Percentiles rank a stretch among this genome's conserved stretches.
Evolutionary conservation across 805 yeast genomes (phyloP).

Genomic region (Candida easanensis): DNA sequence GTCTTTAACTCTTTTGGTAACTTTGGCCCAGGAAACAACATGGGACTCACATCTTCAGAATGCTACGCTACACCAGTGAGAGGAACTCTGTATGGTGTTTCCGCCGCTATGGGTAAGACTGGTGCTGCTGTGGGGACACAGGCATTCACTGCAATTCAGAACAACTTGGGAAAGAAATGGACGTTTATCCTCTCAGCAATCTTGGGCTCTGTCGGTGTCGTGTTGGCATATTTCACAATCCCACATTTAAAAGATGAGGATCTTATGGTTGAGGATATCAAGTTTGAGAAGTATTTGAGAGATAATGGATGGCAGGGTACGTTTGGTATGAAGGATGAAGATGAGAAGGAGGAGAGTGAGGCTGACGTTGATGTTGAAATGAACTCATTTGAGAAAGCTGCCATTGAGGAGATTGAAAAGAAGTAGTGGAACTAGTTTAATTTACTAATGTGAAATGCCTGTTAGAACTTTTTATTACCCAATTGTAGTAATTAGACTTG

Average conservation of each 20-base stretch:
- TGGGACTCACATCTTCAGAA: constrained; percentile 68
- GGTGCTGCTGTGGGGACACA: constrained; percentile 85
- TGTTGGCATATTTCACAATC: constrained; percentile 55
- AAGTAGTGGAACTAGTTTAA: too few species aligned
- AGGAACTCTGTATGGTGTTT: constrained; percentile 71
- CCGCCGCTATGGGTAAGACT: constrained; percentile 79
- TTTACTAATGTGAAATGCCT: too few species aligned
- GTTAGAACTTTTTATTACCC: too few species aligned
- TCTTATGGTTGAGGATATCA: constrained; percentile 58
- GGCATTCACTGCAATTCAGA: constrained; percentile 65
- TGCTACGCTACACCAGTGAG: constrained; percentile 73
- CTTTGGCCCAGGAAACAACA: constrained; percentile 75
- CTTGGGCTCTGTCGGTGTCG: constrained; percentile 64
- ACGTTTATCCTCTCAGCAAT: constrained; percentile 79
- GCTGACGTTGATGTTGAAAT: too few species aligned
- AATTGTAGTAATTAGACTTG: too few species aligned
- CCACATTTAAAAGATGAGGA: constrained; percentile 75
- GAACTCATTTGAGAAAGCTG: constrained; percentile 12
- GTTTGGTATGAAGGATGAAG: constrained; percentile 34
- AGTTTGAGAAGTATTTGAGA: constrained; percentile 56
- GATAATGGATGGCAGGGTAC: constrained; percentile 55
- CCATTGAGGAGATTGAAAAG: constrained; percentile 8
- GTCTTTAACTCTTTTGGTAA: constrained; percentile 68
- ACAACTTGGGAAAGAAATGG: constrained; percentile 63
- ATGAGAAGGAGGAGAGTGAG: too few species aligned